These are phyloP conservation scores for Adansonia grandidieri DNA, from an alignment of 441 rosid genomes.

Conservation along the genomic window DNA sequence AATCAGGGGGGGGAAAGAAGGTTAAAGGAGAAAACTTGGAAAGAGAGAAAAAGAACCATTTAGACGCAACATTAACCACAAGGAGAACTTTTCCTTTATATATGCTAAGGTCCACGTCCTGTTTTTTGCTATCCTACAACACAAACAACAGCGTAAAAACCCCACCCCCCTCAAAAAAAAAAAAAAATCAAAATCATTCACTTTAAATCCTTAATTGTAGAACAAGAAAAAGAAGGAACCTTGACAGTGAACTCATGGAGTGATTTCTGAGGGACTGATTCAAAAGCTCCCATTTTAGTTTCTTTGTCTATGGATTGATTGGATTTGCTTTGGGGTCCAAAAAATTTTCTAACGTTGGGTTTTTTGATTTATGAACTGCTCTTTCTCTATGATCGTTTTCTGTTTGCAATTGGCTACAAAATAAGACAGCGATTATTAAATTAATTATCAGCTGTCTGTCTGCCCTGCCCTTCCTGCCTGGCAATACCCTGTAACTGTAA, in stretches of 20 bases:
- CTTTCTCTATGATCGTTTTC: neutral
- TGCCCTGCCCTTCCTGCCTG: neutral
- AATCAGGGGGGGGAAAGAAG: neutral
- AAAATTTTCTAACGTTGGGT: neutral
- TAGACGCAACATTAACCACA: slow-evolving; percentile 91
- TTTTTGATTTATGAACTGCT: neutral
- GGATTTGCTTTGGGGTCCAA: neutral
- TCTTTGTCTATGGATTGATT: neutral
- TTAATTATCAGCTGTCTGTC: neutral
- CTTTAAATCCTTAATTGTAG: neutral
- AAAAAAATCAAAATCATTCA: neutral
- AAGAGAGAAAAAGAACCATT: slow-evolving; percentile 54
- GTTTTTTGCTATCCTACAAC: slow-evolving; percentile 65
- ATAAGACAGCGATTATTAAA: neutral
- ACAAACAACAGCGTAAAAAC: neutral
- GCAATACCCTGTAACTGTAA: neutral
- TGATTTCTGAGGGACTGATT: slow-evolving; percentile 72
- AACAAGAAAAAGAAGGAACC: slow-evolving; percentile 38
- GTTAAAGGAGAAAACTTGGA: neutral
- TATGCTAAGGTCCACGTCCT: slow-evolving; percentile 65
- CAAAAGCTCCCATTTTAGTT: slow-evolving; percentile 70
- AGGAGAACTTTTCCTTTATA: slow-evolving; percentile 86
- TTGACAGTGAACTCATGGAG: slow-evolving; percentile 82
- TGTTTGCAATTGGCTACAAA: neutral
- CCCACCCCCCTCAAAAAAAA: too few relatives aligned